phyloP scores from a whole-genome alignment of 306 rosid species.

The Urtica urens region DNA sequence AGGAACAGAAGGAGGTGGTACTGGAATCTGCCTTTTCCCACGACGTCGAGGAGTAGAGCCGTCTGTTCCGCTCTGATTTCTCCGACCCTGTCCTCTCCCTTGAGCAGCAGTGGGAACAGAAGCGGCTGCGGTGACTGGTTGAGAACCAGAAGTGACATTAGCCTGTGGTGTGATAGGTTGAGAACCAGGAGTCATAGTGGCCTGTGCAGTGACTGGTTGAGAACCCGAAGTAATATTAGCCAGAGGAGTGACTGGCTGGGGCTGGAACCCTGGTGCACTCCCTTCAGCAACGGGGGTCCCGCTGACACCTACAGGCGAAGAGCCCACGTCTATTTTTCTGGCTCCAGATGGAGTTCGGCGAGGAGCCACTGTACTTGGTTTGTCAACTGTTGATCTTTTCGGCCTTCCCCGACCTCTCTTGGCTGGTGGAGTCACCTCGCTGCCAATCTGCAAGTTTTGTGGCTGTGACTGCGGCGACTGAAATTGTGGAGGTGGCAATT shows the following conservation, averaged over 20 bases:
- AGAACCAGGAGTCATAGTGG: conserved; percentile 33
- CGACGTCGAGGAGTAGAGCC: conserved; percentile 55
- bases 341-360: conserved; percentile 34
- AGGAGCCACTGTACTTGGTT: conserved; percentile 28
- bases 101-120: conserved; percentile 38
- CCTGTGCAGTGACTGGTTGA: conserved; percentile 30
- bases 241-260: too few relatives aligned
- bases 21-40: conserved; percentile 57
- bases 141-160: conserved; percentile 28
- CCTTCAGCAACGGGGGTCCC: conserved; percentile 13
- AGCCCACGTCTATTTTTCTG: conserved; percentile 29
- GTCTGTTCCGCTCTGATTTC: conserved; percentile 47
- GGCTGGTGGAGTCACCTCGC: conserved; percentile 66
- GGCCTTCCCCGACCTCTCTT: conserved; percentile 99
- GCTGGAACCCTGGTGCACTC: neutral
- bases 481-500: conserved; percentile 33
- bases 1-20: conserved; percentile 31
- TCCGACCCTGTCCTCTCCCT: conserved; percentile 59
- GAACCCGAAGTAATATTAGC: conserved; percentile 22
- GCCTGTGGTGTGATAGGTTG: too few relatives aligned
- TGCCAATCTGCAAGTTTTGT: conserved; percentile 36
- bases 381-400: conserved; percentile 51
- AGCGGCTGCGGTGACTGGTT: conserved; percentile 29
- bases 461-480: conserved; percentile 34
- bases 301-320: conserved; percentile 24